These are phyloP conservation scores for Didymella arachidicola DNA, from an alignment of 2,329 filamentous ascomycete species.

Conservation along the genomic window DNA sequence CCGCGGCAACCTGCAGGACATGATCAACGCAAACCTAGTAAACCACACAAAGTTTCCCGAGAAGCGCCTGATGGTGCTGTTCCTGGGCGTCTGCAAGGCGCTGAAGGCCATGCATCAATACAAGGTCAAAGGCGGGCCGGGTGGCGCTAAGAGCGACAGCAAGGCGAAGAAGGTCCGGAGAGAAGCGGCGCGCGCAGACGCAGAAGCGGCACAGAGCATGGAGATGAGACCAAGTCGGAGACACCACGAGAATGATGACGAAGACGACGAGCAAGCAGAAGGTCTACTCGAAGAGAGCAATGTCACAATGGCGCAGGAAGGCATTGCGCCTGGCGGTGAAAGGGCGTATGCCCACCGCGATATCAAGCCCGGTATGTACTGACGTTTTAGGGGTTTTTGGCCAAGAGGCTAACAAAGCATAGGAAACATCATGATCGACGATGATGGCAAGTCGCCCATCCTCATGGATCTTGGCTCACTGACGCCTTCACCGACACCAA, in stretches of 20 bases:
- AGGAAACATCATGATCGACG: conserved; percentile 98
- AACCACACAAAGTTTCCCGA: conserved; percentile 93
- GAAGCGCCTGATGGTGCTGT: conserved; percentile 83
- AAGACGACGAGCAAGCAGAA: conserved; percentile 78
- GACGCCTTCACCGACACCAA: conserved; percentile 83
- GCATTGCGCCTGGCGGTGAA: conserved; percentile 71
- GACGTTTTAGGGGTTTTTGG: too few species aligned
- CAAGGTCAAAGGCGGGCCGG: conserved; percentile 65
- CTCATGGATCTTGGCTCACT: conserved; percentile 97
- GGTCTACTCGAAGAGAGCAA: conserved; percentile 85
- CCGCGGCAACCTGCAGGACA: conserved; percentile 93
- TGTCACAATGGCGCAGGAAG: conserved; percentile 70
- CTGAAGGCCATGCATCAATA: conserved; percentile 93
- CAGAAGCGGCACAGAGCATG: conserved; percentile 54
- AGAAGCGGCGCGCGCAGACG: conserved; percentile 64
- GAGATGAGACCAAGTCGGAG: conserved; percentile 54
- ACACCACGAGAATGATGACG: conserved; percentile 61
- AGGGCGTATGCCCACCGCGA: conserved; percentile 93
- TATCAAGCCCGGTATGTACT: conserved; percentile 84
- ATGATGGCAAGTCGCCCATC: conserved; percentile 86
- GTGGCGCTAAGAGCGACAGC: conserved; percentile 58
- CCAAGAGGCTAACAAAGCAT: conserved; percentile 24
- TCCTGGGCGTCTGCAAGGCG: conserved; percentile 89
- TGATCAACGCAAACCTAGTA: conserved; percentile 98
- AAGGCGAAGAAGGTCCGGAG: conserved; percentile 64